Evolutionary conservation across 1,284 basidiomycete genomes (phyloP).

Genomic region (Hymenochaete sp.): DNA sequence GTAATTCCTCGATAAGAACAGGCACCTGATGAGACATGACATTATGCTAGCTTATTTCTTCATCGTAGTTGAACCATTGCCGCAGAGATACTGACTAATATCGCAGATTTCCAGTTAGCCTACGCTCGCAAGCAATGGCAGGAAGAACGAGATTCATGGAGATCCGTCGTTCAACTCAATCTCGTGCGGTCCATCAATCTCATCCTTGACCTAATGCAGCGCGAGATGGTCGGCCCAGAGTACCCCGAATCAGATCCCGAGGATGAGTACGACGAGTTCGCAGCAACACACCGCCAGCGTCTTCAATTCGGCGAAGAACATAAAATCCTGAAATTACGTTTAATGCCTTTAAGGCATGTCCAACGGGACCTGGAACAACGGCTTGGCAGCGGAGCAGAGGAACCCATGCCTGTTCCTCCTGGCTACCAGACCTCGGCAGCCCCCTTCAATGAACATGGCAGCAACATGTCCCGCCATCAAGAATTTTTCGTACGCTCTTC

Average conservation of each 20-base stretch:
- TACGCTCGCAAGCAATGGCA: constrained; percentile 71
- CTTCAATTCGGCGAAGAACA: constrained; percentile 54
- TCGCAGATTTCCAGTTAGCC: constrained; percentile 64
- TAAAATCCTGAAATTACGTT: constrained; percentile 44
- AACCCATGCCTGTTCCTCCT: constrained; percentile 5
- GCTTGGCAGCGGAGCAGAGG: constrained; percentile 26
- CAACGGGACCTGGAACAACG: constrained; percentile 51
- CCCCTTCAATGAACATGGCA: constrained; percentile 26
- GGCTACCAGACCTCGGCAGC: constrained; percentile 26
- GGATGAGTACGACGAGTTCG: constrained; percentile 31
- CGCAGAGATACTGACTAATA: constrained; percentile 5
- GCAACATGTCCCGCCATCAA: constrained; percentile 39
- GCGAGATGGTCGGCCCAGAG: constrained; percentile 16
- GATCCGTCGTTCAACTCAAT: constrained; percentile 72
- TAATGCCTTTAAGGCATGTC: constrained; percentile 48
- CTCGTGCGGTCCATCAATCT: constrained; percentile 65
- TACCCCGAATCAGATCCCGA: constrained; percentile 19
- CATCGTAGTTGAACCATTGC: neutral
- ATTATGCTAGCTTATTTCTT: too few species aligned
- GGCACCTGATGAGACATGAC: too few species aligned
- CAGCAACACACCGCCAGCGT: constrained; percentile 28
- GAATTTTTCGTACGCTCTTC: constrained; percentile 64
- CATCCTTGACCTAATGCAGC: constrained; percentile 57
- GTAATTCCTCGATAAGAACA: too few species aligned
- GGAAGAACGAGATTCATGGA: constrained; percentile 67